Evolutionary conservation across 106 monocot genomes (phyloP).

Genomic region (Dendrobium huoshanense): DNA sequence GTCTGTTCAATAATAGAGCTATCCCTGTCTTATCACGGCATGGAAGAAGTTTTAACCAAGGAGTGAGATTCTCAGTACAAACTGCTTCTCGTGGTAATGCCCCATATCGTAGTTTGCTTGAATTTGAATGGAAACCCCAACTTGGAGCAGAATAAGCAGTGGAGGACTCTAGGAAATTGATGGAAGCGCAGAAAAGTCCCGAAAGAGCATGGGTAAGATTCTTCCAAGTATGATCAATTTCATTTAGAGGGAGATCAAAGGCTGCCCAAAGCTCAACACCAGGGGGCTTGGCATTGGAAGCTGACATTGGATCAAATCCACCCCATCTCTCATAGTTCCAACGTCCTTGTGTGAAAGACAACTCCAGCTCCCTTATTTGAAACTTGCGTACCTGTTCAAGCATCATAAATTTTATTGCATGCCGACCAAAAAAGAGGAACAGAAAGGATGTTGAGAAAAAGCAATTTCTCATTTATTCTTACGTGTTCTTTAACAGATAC

Average conservation of each 20-base stretch:
- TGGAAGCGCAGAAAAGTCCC: constrained; percentile 91
- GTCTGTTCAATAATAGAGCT: constrained; percentile 75
- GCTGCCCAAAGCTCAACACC: constrained; percentile 93
- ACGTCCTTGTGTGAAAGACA: constrained; percentile 92
- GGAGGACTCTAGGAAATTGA: constrained; percentile 87
- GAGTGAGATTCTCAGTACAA: constrained; percentile 97
- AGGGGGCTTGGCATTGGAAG: constrained; percentile 79
- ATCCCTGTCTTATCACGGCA: constrained; percentile 93
- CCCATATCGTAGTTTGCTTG: constrained; percentile 70
- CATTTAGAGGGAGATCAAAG: constrained; percentile 51
- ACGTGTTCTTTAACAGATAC: background rate
- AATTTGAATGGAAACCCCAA: constrained; percentile 59
- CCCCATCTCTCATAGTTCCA: constrained; percentile 97
- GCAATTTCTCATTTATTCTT: background rate
- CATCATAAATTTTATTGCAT: constrained; percentile 4
- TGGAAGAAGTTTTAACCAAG: constrained; percentile 96
- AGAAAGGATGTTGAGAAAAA: background rate
- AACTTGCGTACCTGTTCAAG: constrained; percentile 72
- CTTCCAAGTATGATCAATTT: constrained; percentile 80
- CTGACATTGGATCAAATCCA: constrained; percentile 68
- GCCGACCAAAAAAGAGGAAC: background rate
- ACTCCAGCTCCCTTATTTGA: constrained; percentile 63
- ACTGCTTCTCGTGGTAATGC: constrained; percentile 95
- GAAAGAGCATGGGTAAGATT: constrained; percentile 87
- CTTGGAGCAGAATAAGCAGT: constrained; percentile 65